Percentiles rank a stretch among this genome's conserved stretches.
Conservation (phyloP, 208 protist species). For the Leishmania guyanensis region DNA sequence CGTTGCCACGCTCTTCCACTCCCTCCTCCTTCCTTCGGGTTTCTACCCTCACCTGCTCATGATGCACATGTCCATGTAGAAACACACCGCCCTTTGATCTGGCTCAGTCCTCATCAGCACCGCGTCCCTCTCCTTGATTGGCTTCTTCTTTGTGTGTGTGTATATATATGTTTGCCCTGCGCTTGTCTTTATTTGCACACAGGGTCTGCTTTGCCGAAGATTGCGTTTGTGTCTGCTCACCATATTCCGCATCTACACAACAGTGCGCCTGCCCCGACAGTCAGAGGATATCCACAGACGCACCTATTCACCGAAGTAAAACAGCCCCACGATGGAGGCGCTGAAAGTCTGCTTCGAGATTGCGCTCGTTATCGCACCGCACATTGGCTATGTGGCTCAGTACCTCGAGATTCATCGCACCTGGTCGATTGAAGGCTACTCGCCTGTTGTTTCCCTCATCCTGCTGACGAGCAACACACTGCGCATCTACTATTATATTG, state of each 20-base stretch:
- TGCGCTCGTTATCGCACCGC: conserved; percentile 59
- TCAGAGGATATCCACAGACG: not conserved
- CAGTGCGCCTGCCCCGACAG: not conserved
- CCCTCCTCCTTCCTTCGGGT: not conserved
- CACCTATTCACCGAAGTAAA: not conserved
- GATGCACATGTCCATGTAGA: not conserved
- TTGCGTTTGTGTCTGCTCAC: not conserved
- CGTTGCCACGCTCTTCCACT: not conserved
- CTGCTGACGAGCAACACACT: conserved; percentile 77
- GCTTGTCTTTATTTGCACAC: not conserved
- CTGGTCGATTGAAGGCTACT: conserved; percentile 59
- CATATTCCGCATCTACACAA: not conserved
- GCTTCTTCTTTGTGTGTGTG: not conserved
- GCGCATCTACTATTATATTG: conserved; percentile 78
- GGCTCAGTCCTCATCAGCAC: not conserved
- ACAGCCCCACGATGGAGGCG: not conserved
- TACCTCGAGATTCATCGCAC: conserved; percentile 45
- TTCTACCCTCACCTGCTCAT: not conserved
- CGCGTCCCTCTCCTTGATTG: not conserved
- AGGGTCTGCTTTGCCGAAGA: not conserved
- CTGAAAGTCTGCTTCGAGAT: conserved; percentile 38
- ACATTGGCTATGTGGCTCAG: conserved; percentile 76
- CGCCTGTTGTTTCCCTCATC: conserved; percentile 74
- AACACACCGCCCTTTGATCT: not conserved
- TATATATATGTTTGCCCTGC: not conserved